These are phyloP conservation scores for Leptomonas pyrrhocoris DNA, from an alignment of 208 protist species.

Conservation along the genomic window DNA sequence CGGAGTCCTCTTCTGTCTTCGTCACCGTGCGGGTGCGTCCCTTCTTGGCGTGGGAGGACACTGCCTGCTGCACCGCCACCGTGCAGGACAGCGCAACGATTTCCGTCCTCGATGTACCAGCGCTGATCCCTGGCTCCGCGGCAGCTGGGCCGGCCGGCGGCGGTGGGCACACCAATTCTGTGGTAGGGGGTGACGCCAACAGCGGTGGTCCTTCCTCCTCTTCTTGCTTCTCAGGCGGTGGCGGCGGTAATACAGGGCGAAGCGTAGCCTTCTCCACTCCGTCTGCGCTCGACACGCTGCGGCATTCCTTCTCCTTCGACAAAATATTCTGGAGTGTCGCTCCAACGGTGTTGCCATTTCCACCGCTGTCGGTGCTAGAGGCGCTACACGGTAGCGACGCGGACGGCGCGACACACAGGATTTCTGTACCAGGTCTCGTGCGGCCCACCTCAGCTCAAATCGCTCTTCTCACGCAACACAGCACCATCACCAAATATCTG, in stretches of 20 bases:
- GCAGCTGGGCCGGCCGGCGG: slow-evolving; percentile 1
- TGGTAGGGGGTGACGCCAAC: background rate
- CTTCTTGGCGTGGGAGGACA: slow-evolving; percentile 63
- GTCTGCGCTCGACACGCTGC: slow-evolving; percentile 3
- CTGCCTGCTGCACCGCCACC: slow-evolving; percentile 58
- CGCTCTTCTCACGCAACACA: slow-evolving; percentile 14
- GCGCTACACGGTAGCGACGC: slow-evolving; percentile 2
- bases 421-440: slow-evolving; percentile 2
- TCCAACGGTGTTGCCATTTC: slow-evolving; percentile 50
- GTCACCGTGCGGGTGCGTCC: slow-evolving; percentile 80
- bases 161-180: background rate
- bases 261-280: background rate
- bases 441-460: slow-evolving; percentile 9
- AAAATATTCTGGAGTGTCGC: slow-evolving; percentile 78
- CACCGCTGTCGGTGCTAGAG: slow-evolving; percentile 16
- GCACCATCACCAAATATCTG: slow-evolving; percentile 29
- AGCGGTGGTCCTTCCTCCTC: background rate
- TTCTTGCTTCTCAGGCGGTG: background rate
- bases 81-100: slow-evolving; percentile 58
- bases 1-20: slow-evolving; percentile 72
- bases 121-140: slow-evolving; percentile 26
- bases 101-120: slow-evolving; percentile 53
- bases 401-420: background rate
- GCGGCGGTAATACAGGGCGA: slow-evolving; percentile 4
- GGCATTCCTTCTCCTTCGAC: slow-evolving; percentile 76